A percentile compares a stretch with the other conserved stretches of the same genome.
Evolutionary conservation across 768 basidiomycete genomes (phyloP).

Genomic region (Lepiota venenata): DNA sequence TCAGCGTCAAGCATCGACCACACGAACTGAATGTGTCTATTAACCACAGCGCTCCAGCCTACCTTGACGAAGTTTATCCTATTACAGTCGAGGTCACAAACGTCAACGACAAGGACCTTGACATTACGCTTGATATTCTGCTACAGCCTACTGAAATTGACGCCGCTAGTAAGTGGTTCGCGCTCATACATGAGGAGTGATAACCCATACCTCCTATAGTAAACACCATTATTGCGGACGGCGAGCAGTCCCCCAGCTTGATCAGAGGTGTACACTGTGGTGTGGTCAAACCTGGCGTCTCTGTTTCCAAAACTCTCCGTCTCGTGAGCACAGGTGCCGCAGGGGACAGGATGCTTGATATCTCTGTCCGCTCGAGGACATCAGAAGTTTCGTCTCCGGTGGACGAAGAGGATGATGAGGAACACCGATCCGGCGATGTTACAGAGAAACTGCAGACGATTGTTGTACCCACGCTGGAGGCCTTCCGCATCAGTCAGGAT

Average conservation of each 20-base stretch:
- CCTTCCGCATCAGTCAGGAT: slow-evolving; percentile 52
- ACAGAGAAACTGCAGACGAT: slow-evolving; percentile 70
- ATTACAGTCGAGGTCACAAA: slow-evolving; percentile 72
- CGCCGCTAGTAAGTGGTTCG: slow-evolving; percentile 50
- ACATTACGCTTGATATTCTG: slow-evolving; percentile 68
- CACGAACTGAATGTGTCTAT: slow-evolving; percentile 57
- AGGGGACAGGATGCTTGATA: slow-evolving; percentile 74
- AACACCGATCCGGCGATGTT: slow-evolving; percentile 26
- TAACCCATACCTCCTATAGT: slow-evolving; percentile 31
- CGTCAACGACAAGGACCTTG: slow-evolving; percentile 63
- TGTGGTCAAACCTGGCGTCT: slow-evolving; percentile 52
- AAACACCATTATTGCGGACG: slow-evolving; percentile 58
- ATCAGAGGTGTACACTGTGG: slow-evolving; percentile 76
- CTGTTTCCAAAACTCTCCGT: slow-evolving; percentile 56
- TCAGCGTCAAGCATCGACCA: slow-evolving; percentile 59
- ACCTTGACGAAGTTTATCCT: slow-evolving; percentile 78
- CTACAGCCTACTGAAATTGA: slow-evolving; percentile 80
- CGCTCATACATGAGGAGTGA: not conserved
- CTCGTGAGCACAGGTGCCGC: slow-evolving; percentile 58
- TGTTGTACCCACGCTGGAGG: slow-evolving; percentile 59
- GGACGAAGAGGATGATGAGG: slow-evolving; percentile 20
- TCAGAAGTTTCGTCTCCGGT: slow-evolving; percentile 11
- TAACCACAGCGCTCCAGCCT: slow-evolving; percentile 64
- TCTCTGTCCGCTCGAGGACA: slow-evolving; percentile 69
- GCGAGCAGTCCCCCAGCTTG: slow-evolving; percentile 62